Percentiles rank a stretch among this genome's conserved stretches.
These are phyloP conservation scores for Podaxis sp. DNA, from an alignment of 768 basidiomycete species.

Conservation along the genomic window DNA sequence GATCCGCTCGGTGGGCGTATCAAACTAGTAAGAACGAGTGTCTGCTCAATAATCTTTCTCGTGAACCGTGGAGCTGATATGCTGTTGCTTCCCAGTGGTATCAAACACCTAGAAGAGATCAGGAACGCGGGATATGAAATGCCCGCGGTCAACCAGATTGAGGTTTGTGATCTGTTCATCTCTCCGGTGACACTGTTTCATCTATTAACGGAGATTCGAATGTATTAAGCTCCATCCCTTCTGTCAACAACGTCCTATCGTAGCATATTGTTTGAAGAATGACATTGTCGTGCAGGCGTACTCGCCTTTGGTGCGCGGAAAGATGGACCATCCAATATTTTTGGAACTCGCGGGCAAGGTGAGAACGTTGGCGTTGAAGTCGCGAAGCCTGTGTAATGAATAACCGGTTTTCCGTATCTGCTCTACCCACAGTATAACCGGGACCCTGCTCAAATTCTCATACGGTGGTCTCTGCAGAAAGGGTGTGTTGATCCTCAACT, in stretches of 20 bases:
- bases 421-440: conserved; percentile 46
- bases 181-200: neutral
- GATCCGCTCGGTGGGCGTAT: conserved; percentile 74
- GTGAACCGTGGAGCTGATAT: neutral
- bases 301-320: conserved; percentile 69
- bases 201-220: neutral
- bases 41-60: neutral
- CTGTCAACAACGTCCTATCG: conserved; percentile 80
- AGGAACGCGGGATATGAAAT: conserved; percentile 55
- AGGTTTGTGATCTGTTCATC: conserved; percentile 40
- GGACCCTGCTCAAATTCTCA: conserved; percentile 74
- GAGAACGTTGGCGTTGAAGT: conserved; percentile 11
- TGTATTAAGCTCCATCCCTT: conserved; percentile 66
- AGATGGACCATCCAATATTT: conserved; percentile 55
- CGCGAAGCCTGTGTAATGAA: neutral
- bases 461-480: conserved; percentile 90
- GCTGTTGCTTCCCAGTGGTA: conserved; percentile 38
- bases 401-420: neutral
- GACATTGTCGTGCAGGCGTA: conserved; percentile 72
- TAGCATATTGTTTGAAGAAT: conserved; percentile 65
- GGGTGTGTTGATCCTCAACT: conserved; percentile 44
- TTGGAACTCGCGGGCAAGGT: conserved; percentile 61
- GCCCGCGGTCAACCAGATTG: conserved; percentile 81
- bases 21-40: conserved; percentile 64
- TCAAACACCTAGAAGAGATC: conserved; percentile 78